Evolutionary conservation across 192 early-diverging fungal species (phyloP).

Genomic region (Rhizoclosmatium globosum): DNA sequence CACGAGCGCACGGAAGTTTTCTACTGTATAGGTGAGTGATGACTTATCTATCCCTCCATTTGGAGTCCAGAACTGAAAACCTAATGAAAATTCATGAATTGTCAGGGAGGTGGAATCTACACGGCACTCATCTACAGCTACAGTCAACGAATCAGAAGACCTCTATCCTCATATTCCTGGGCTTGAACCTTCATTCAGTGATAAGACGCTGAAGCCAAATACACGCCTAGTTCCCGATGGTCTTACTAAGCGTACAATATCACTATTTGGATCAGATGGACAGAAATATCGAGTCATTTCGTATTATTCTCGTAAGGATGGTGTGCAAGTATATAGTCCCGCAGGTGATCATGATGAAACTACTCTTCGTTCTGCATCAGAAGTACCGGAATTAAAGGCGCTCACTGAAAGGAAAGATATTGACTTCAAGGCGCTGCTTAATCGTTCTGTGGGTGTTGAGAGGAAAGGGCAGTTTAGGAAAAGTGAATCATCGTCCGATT

Average conservation of each 20-base stretch:
- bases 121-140: not conserved
- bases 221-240: conserved; percentile 2
- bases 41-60: not conserved
- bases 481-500: too few species aligned
- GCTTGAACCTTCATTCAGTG: not conserved
- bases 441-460: too few species aligned
- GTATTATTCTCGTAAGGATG: not conserved
- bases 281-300: conserved; percentile 4
- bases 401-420: too few species aligned
- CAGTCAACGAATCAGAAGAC: not conserved
- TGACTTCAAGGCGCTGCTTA: too few species aligned
- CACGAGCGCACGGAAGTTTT: conserved; percentile 3
- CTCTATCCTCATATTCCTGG: not conserved
- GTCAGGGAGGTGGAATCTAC: conserved; percentile 14
- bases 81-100: not conserved
- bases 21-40: conserved; percentile 8
- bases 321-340: not conserved
- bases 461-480: too few species aligned
- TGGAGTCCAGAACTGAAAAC: not conserved
- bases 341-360: too few species aligned
- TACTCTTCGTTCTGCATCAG: too few species aligned
- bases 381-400: too few species aligned
- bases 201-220: not conserved
- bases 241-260: conserved; percentile 17
- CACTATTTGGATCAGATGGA: conserved; percentile 14